These are phyloP conservation scores for Tetrapisispora nanseiensis DNA, from an alignment of 805 yeast genomes.

Conservation along the genomic window DNA sequence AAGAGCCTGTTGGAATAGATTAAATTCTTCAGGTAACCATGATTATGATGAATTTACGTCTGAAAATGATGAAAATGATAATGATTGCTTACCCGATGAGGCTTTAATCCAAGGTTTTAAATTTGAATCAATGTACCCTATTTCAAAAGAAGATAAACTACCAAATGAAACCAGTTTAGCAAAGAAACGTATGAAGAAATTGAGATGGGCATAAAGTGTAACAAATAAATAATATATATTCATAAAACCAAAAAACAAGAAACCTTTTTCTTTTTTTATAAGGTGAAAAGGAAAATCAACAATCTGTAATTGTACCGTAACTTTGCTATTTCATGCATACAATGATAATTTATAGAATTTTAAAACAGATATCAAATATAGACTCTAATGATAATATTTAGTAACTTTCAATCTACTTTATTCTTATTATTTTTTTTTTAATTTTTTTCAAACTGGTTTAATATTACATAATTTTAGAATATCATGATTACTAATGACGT, in stretches of 20 bases:
- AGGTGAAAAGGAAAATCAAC: background rate
- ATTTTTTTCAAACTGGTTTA: too few relatives aligned
- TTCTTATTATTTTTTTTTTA: too few relatives aligned
- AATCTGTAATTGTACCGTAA: background rate
- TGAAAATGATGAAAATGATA: constrained; percentile 1
- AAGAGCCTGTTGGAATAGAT: constrained; percentile 5
- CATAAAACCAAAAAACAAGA: too few relatives aligned
- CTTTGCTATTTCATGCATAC: background rate
- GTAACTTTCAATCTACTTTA: too few relatives aligned
- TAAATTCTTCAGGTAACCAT: constrained; percentile 7
- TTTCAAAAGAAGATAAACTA: constrained; percentile 6
- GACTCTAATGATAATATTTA: too few relatives aligned
- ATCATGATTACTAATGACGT: too few relatives aligned
- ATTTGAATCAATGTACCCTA: constrained; percentile 1
- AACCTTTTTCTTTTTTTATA: too few relatives aligned
- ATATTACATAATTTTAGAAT: too few relatives aligned
- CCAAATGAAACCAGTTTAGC: background rate
- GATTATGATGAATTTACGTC: background rate
- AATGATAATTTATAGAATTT: too few relatives aligned
- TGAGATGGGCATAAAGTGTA: constrained; percentile 1
- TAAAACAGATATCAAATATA: too few relatives aligned
- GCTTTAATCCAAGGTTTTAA: constrained; percentile 25
- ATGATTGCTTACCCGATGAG: constrained; percentile 12
- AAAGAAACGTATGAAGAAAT: background rate
- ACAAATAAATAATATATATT: background rate